phyloP scores from a whole-genome alignment of 1,284 basidiomycete genomes.

The Apiotrichum porosum region DNA sequence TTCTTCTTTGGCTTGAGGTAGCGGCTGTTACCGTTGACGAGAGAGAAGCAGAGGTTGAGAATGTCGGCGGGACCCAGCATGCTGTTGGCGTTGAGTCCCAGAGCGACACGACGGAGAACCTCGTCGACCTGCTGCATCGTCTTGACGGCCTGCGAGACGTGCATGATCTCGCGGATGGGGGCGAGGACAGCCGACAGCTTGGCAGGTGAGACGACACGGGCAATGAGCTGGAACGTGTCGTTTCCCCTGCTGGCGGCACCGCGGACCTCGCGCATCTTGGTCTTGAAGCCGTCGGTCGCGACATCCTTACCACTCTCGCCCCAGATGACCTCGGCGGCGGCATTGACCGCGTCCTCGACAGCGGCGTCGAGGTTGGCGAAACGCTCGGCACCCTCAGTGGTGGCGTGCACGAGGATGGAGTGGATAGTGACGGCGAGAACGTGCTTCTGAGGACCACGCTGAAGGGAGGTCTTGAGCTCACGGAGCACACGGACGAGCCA shows the following conservation, averaged over 20 bases:
- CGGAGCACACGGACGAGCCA: conserved; percentile 71
- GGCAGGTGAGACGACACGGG: conserved; percentile 66
- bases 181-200: conserved; percentile 72
- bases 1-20: conserved; percentile 55
- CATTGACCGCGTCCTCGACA: conserved; percentile 69
- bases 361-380: conserved; percentile 71
- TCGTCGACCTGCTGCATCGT: conserved; percentile 86
- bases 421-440: conserved; percentile 83
- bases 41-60: conserved; percentile 77
- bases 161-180: conserved; percentile 80
- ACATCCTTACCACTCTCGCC: conserved; percentile 90
- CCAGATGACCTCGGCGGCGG: conserved; percentile 90
- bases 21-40: conserved; percentile 83
- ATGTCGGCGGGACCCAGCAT: conserved; percentile 68
- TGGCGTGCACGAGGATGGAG: conserved; percentile 73
- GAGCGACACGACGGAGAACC: conserved; percentile 72
- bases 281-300: conserved; percentile 84
- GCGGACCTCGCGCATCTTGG: conserved; percentile 86
- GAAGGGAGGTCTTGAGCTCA: conserved; percentile 75
- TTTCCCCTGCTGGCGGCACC: conserved; percentile 71
- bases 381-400: conserved; percentile 53
- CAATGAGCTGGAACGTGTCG: conserved; percentile 77
- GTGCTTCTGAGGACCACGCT: conserved; percentile 90
- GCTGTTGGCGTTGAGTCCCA: conserved; percentile 78
- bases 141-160: conserved; percentile 75